Conservation (phyloP, 495 filamentous ascomycete genomes). For the Bacidia gigantensis region DNA sequence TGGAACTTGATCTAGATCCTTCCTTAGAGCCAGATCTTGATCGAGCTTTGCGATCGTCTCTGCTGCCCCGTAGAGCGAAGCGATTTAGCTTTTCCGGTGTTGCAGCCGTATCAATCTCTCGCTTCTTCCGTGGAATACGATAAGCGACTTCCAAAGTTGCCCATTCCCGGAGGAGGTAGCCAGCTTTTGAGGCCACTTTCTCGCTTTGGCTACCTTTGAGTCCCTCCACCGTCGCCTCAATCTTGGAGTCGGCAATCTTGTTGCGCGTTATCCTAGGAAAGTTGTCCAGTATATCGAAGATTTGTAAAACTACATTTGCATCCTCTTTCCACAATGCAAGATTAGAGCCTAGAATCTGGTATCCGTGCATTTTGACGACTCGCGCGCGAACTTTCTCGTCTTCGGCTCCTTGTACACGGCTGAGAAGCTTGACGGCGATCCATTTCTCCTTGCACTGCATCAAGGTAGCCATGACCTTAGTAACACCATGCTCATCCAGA, state of each 20-base stretch:
- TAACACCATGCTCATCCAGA: constrained; percentile 78
- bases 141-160: constrained; percentile 83
- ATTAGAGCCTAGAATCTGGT: constrained; percentile 80
- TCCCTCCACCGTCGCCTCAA: constrained; percentile 67
- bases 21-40: constrained; percentile 32
- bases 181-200: constrained; percentile 56
- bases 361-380: constrained; percentile 92
- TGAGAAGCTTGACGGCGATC: constrained; percentile 91
- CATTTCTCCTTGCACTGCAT: constrained; percentile 99
- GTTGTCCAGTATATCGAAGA: constrained; percentile 76
- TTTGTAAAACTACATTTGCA: constrained; percentile 72
- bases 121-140: constrained; percentile 76
- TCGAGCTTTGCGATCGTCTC: constrained; percentile 40
- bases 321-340: constrained; percentile 77
- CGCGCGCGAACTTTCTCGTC: constrained; percentile 80
- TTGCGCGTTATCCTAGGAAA: constrained; percentile 89
- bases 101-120: constrained; percentile 38
- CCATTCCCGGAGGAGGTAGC: constrained; percentile 68
- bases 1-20: constrained; percentile 39
- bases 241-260: constrained; percentile 94
- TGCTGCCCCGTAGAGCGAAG: constrained; percentile 57
- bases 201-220: constrained; percentile 58
- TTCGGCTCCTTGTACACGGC: constrained; percentile 76
- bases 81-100: constrained; percentile 35
- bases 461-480: constrained; percentile 96